phyloP scores from a whole-genome alignment of 352 stramenopile species.

The Globisporangium irregulare region DNA sequence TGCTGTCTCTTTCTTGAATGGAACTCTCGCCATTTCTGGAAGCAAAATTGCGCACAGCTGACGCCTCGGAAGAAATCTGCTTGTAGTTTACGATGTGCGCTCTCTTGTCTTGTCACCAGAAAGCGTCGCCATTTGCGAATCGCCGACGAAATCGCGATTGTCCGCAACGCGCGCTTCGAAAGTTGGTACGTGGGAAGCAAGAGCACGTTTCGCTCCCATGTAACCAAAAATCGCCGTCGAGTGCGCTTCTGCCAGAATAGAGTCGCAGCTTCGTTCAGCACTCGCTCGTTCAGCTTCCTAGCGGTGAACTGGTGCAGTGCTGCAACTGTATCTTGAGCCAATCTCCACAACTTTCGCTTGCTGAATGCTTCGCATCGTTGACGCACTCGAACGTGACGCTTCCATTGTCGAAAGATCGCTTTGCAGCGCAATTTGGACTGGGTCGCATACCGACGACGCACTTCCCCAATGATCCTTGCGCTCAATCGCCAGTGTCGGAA shows the following conservation, averaged over 20 bases:
- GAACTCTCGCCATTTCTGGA: constrained; percentile 6
- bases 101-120: constrained; percentile 7
- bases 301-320: neutral
- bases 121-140: constrained; percentile 15
- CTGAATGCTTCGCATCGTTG: neutral
- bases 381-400: neutral
- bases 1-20: constrained; percentile 2
- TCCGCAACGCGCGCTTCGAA: constrained; percentile 1
- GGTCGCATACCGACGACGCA: neutral
- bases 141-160: constrained; percentile 6
- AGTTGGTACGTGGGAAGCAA: neutral
- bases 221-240: constrained; percentile 1
- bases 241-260: constrained; percentile 5
- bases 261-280: constrained; percentile 1
- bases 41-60: constrained; percentile 2
- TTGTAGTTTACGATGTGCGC: constrained; percentile 18
- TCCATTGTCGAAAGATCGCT: neutral
- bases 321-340: neutral
- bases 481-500: constrained; percentile 5
- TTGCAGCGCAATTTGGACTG: neutral
- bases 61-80: constrained; percentile 31
- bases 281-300: constrained; percentile 2
- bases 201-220: constrained; percentile 1
- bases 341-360: neutral
- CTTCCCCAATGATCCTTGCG: neutral